phyloP scores from a whole-genome alignment of 495 filamentous ascomycete species.

The Lasiosphaeria miniovina region DNA sequence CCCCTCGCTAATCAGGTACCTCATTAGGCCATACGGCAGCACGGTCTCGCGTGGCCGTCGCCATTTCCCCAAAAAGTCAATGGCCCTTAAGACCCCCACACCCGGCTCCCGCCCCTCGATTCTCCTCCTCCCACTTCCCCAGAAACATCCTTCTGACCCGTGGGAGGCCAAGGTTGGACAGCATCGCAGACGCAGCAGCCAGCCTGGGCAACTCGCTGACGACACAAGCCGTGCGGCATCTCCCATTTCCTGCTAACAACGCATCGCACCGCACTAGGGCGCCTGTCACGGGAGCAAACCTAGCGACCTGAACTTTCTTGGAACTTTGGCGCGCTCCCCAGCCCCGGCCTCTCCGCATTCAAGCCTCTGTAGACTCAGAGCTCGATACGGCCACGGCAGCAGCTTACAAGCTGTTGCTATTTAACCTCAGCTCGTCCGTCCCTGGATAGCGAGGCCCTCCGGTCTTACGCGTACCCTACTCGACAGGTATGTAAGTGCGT shows the following conservation, averaged over 20 bases:
- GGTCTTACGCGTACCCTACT: neutral
- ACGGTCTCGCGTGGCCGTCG: conserved; percentile 9
- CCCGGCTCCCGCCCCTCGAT: conserved; percentile 22
- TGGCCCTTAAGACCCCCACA: conserved; percentile 33
- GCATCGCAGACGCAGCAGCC: conserved; percentile 3
- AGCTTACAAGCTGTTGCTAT: no score
- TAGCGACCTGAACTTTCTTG: neutral
- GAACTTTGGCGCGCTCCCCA: neutral
- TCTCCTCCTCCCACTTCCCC: conserved; percentile 28
- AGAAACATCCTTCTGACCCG: conserved; percentile 24
- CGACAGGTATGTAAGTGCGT: neutral
- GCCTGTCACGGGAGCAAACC: neutral
- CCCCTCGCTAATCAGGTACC: conserved; percentile 1
- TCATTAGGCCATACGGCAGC: conserved; percentile 1
- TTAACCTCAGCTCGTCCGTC: no score
- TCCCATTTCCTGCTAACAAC: neutral
- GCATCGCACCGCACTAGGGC: neutral
- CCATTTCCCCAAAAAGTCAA: conserved; percentile 15
- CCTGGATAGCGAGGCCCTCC: no score
- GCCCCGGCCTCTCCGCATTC: neutral
- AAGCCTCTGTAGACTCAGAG: neutral
- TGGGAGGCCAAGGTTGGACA: conserved; percentile 29
- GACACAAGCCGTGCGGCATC: conserved; percentile 5
- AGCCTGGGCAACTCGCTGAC: conserved; percentile 15
- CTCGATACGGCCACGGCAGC: neutral